These are phyloP conservation scores for Saccharomyces hybrid DNA, from an alignment of 1,139 yeast species.

Conservation along the genomic window DNA sequence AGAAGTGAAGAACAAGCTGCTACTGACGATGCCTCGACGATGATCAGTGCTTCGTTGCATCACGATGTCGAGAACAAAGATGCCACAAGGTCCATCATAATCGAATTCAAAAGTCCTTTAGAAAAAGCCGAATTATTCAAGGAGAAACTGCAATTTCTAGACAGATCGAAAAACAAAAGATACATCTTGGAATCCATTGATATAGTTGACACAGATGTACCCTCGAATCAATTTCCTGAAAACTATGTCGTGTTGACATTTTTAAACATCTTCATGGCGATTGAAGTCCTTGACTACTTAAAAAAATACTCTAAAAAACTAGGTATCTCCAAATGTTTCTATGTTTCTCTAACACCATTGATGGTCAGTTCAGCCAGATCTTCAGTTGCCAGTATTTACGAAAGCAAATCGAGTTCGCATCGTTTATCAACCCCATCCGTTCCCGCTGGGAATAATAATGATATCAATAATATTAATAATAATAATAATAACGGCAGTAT, in stretches of 20 bases:
- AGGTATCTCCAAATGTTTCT: slow-evolving; percentile 51
- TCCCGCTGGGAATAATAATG: not conserved
- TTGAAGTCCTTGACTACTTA: slow-evolving; percentile 65
- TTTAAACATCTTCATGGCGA: slow-evolving; percentile 72
- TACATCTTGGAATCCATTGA: slow-evolving; percentile 70
- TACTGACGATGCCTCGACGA: not conserved
- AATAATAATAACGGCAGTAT: not conserved
- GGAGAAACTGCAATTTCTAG: slow-evolving; percentile 42
- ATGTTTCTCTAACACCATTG: slow-evolving; percentile 34
- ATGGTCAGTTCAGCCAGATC: slow-evolving; percentile 16
- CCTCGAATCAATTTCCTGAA: slow-evolving; percentile 9
- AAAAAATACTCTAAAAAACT: slow-evolving; percentile 43
- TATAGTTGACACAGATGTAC: slow-evolving; percentile 41
- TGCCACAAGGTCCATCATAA: slow-evolving; percentile 26
- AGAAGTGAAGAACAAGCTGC: slow-evolving; percentile 35
- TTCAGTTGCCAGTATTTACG: slow-evolving; percentile 13
- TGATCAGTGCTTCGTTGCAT: not conserved
- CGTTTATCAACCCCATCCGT: not conserved
- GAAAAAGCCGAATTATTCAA: slow-evolving; percentile 34
- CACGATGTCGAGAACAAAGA: slow-evolving; percentile 13
- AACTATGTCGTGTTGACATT: slow-evolving; percentile 78
- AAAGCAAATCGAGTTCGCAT: slow-evolving; percentile 4
- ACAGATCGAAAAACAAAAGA: slow-evolving; percentile 30
- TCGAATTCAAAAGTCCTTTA: slow-evolving; percentile 17
- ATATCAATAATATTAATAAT: not conserved